These are phyloP conservation scores for Fusarium papillatum DNA, from an alignment of 2,329 filamentous ascomycete species.

Conservation along the genomic window DNA sequence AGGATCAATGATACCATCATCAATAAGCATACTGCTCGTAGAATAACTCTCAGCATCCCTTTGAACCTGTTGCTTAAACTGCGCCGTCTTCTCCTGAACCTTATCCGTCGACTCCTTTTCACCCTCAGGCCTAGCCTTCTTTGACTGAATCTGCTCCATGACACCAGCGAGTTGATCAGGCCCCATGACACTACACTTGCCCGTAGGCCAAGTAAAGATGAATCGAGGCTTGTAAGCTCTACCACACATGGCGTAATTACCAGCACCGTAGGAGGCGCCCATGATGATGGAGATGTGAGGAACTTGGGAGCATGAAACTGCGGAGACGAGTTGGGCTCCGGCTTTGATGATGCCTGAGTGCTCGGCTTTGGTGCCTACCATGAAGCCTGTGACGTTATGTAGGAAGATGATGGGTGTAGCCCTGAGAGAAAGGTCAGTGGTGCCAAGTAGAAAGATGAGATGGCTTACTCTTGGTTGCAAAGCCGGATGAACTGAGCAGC, in stretches of 20 bases:
- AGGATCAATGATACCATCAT: slow-evolving; percentile 49
- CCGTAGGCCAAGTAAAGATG: slow-evolving; percentile 37
- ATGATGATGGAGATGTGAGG: slow-evolving; percentile 60
- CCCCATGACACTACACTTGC: slow-evolving; percentile 41
- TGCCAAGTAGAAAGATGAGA: background rate
- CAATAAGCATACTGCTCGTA: slow-evolving; percentile 40
- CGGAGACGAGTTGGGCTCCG: slow-evolving; percentile 59
- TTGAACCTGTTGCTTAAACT: slow-evolving; percentile 34
- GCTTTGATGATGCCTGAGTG: slow-evolving; percentile 58
- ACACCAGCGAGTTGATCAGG: slow-evolving; percentile 42
- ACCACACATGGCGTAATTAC: slow-evolving; percentile 1
- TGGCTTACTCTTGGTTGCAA: background rate
- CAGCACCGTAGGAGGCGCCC: slow-evolving; percentile 55
- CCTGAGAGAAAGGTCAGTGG: slow-evolving; percentile 31
- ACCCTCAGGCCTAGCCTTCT: background rate
- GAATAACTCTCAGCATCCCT: slow-evolving; percentile 39
- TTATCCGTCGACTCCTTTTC: background rate
- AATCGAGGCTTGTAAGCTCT: background rate
- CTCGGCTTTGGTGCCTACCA: slow-evolving; percentile 60
- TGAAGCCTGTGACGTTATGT: slow-evolving; percentile 63
- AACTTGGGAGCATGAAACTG: slow-evolving; percentile 57
- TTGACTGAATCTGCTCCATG: slow-evolving; percentile 37
- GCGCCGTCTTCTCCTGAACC: slow-evolving; percentile 37
- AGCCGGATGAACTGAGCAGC: background rate
- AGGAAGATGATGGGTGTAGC: slow-evolving; percentile 58